Conservation (phyloP, 2,329 filamentous ascomycete genomes). For the Sodiomyces alkalinus region DNA sequence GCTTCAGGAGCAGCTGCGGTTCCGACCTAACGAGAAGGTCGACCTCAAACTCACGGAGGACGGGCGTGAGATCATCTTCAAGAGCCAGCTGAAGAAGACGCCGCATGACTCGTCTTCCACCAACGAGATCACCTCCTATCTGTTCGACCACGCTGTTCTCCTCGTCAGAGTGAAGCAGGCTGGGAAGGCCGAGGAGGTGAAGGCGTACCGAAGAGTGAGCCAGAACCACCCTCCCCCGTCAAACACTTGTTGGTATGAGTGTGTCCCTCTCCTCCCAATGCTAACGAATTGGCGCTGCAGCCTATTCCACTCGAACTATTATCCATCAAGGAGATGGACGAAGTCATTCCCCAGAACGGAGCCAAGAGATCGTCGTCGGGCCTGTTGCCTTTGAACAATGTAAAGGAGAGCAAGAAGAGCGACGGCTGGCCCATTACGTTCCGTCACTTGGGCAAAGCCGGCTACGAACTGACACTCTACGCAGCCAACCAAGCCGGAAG, state of each 20-base stretch:
- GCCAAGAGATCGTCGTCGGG: conserved; percentile 81
- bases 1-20: conserved; percentile 82
- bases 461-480: conserved; percentile 83
- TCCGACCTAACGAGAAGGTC: conserved; percentile 76
- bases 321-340: conserved; percentile 93
- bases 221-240: background rate
- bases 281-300: conserved; percentile 18
- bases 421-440: conserved; percentile 94
- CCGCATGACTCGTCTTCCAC: conserved; percentile 51
- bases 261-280: background rate
- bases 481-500: conserved; percentile 73
- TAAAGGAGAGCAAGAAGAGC: conserved; percentile 39
- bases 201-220: conserved; percentile 67
- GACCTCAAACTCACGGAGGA: conserved; percentile 92
- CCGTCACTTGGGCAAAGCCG: conserved; percentile 85
- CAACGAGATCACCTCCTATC: conserved; percentile 81
- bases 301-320: conserved; percentile 90
- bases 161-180: conserved; percentile 82
- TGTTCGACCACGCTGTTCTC: conserved; percentile 91
- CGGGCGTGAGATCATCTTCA: conserved; percentile 83
- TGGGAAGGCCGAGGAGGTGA: conserved; percentile 87
- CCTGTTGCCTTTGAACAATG: conserved; percentile 44
- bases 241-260: background rate
- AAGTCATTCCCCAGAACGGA: conserved; percentile 70
- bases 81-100: conserved; percentile 84